A percentile compares a stretch with the other conserved stretches of the same genome.
Evolutionary conservation across 495 filamentous ascomycete species (phyloP).

Genomic region (Ascodesmis nigricans): DNA sequence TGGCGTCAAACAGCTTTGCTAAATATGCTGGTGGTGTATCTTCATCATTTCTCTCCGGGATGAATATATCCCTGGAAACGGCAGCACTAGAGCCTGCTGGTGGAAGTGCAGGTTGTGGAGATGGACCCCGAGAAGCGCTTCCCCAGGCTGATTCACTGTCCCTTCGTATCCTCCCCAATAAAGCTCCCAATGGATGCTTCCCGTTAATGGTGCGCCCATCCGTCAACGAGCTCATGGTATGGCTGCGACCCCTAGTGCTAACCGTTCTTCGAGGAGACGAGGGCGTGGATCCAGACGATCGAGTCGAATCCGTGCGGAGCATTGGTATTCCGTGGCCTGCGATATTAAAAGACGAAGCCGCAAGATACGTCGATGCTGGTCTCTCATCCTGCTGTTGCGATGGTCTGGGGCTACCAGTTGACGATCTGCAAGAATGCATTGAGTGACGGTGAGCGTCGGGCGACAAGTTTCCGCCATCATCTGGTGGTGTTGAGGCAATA

Average conservation of each 20-base stretch:
- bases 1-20: constrained; percentile 50
- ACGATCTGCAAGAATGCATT: constrained; percentile 10
- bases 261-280: constrained; percentile 30
- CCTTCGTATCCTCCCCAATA: constrained; percentile 35
- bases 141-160: constrained; percentile 18
- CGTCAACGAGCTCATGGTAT: constrained; percentile 58
- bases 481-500: too few species aligned
- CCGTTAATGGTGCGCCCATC: constrained; percentile 39
- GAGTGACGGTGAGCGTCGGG: constrained; percentile 14
- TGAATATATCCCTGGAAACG: constrained; percentile 31
- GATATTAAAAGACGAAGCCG: constrained; percentile 13
- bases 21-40: constrained; percentile 85
- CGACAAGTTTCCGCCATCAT: too few species aligned
- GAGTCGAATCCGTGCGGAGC: constrained; percentile 38
- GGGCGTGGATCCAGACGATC: constrained; percentile 54
- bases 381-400: constrained; percentile 6
- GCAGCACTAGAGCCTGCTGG: constrained; percentile 22
- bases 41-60: constrained; percentile 61
- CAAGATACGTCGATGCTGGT: constrained; percentile 6
- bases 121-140: constrained; percentile 3
- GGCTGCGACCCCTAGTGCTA: constrained; percentile 47
- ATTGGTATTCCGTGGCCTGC: constrained; percentile 21
- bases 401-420: constrained; percentile 5
- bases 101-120: constrained; percentile 15
- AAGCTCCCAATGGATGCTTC: constrained; percentile 70